Conservation (phyloP, 2,329 filamentous ascomycete species). For the Scedosporium minutisporum region DNA sequence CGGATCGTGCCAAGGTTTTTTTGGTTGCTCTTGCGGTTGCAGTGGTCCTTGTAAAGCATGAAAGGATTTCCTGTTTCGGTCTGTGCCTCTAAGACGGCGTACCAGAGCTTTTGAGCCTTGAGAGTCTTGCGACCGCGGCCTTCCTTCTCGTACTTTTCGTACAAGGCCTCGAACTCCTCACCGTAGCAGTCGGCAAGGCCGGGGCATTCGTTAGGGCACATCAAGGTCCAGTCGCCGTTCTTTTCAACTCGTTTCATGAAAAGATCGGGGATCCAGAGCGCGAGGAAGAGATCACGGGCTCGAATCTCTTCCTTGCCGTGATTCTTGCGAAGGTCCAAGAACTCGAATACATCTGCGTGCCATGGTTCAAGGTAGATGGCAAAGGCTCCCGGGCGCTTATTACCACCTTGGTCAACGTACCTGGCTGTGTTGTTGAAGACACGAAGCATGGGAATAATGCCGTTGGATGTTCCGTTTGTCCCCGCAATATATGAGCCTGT, state of each 20-base stretch:
- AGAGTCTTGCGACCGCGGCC: constrained; percentile 82
- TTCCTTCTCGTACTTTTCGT: constrained; percentile 83
- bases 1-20: constrained; percentile 98
- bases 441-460: constrained; percentile 92
- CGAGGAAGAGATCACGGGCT: constrained; percentile 94
- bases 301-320: constrained; percentile 98
- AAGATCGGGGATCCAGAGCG: constrained; percentile 94
- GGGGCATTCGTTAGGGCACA: constrained; percentile 95
- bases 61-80: constrained; percentile 98
- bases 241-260: constrained; percentile 99
- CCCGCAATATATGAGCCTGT: constrained; percentile 97
- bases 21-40: constrained; percentile 99
- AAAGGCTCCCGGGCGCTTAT: constrained; percentile 97
- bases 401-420: constrained; percentile 97
- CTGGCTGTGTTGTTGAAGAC: constrained; percentile 99
- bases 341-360: constrained; percentile 96
- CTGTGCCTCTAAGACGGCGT: constrained; percentile 94
- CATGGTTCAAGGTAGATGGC: constrained; percentile 98
- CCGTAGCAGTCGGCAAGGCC: constrained; percentile 94
- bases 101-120: constrained; percentile 99
- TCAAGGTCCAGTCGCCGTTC: constrained; percentile 93
- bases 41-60: constrained; percentile 98
- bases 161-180: constrained; percentile 92
- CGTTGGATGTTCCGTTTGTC: constrained; percentile 96
- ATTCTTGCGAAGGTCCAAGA: constrained; percentile 97